These are phyloP conservation scores for Penicillium roqueforti DNA, from an alignment of 495 filamentous ascomycete species.

Conservation along the genomic window DNA sequence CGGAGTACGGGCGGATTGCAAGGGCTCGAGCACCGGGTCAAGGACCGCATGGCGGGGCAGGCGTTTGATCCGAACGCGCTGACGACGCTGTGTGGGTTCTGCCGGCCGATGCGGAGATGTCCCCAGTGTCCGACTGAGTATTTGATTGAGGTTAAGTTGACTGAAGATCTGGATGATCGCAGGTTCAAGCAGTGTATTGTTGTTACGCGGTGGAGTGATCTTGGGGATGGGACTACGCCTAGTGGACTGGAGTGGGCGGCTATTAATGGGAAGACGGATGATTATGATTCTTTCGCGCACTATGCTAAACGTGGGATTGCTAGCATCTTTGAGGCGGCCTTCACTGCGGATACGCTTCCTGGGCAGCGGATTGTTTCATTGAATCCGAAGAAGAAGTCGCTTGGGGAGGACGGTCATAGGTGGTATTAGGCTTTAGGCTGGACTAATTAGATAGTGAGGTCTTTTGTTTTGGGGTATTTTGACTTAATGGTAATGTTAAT, in stretches of 20 bases:
- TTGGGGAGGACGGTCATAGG: constrained; percentile 42
- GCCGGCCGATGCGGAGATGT: constrained; percentile 54
- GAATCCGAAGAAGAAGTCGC: constrained; percentile 48
- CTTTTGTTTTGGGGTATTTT: not conserved
- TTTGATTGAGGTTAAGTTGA: constrained; percentile 52
- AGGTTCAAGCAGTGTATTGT: constrained; percentile 54
- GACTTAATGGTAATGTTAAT: not conserved
- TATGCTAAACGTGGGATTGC: constrained; percentile 50
- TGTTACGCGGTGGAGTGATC: constrained; percentile 58
- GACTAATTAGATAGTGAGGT: not conserved
- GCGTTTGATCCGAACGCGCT: constrained; percentile 43
- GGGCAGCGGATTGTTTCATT: constrained; percentile 53
- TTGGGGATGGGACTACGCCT: constrained; percentile 50
- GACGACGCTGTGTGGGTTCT: constrained; percentile 47
- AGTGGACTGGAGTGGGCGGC: constrained; percentile 46
- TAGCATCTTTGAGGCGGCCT: constrained; percentile 53
- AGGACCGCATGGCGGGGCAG: constrained; percentile 32
- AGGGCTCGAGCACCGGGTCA: constrained; percentile 37
- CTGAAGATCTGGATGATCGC: constrained; percentile 40
- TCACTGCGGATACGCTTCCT: constrained; percentile 50
- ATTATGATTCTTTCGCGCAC: constrained; percentile 50
- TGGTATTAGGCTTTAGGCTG: constrained; percentile 43
- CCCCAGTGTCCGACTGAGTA: constrained; percentile 60
- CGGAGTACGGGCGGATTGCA: constrained; percentile 37
- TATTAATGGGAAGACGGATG: constrained; percentile 38